Evolutionary conservation across 2,329 filamentous ascomycete species (phyloP).

Genomic region (Apiospora phragmitis): DNA sequence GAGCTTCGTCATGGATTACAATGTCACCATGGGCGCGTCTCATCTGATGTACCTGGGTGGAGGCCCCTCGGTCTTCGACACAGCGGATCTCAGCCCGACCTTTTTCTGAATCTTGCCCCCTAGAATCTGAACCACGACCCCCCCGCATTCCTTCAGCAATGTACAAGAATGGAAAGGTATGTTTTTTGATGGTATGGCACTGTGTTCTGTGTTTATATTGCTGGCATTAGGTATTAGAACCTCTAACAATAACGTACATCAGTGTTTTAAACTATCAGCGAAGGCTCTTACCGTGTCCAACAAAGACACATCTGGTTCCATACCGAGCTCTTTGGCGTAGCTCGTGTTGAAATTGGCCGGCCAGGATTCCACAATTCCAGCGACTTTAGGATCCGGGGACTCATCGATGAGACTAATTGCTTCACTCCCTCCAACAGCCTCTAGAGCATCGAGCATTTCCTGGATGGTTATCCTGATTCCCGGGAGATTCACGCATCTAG

Average conservation of each 20-base stretch:
- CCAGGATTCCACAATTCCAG: constrained; percentile 55
- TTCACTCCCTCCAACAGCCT: constrained; percentile 47
- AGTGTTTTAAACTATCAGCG: constrained; percentile 5
- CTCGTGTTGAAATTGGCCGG: constrained; percentile 50
- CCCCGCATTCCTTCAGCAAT: not conserved
- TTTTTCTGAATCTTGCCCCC: constrained; percentile 11
- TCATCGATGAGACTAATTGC: constrained; percentile 46
- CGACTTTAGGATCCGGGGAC: constrained; percentile 45
- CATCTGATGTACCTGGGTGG: constrained; percentile 17
- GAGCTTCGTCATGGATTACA: constrained; percentile 18
- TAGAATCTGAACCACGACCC: not conserved
- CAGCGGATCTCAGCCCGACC: constrained; percentile 18
- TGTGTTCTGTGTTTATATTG: not conserved
- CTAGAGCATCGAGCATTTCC: constrained; percentile 52
- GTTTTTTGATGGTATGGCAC: not conserved
- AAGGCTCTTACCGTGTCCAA: constrained; percentile 32
- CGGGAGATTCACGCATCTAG: constrained; percentile 52
- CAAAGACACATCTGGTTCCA: constrained; percentile 44
- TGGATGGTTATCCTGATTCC: constrained; percentile 53
- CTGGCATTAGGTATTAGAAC: not conserved
- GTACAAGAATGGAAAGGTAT: not conserved
- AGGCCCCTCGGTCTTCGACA: constrained; percentile 14
- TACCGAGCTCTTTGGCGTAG: constrained; percentile 54
- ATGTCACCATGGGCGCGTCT: constrained; percentile 17
- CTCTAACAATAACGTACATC: not conserved